Percentiles rank a stretch among this genome's conserved stretches.
These are phyloP conservation scores for Dactylellina drechsleri DNA, from an alignment of 2,329 filamentous ascomycete species.

Conservation along the genomic window DNA sequence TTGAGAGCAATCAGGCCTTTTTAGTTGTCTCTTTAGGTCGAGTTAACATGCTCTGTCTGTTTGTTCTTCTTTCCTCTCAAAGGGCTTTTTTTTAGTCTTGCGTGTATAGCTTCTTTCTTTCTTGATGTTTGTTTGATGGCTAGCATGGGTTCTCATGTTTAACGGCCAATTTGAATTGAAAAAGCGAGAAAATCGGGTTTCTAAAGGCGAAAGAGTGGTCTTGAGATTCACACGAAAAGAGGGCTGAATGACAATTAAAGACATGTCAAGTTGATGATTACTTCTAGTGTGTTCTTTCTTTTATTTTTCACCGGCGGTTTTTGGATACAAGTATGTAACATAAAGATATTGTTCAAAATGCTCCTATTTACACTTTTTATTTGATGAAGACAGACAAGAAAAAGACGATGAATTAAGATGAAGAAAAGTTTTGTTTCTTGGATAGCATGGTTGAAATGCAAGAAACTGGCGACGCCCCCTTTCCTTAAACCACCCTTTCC, in stretches of 20 bases:
- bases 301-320: background rate
- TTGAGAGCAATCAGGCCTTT: constrained; percentile 4
- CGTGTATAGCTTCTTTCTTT: constrained; percentile 6
- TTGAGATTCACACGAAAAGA: background rate
- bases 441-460: background rate
- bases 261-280: background rate
- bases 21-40: background rate
- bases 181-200: background rate
- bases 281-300: background rate
- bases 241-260: background rate
- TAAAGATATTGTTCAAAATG: constrained; percentile 8
- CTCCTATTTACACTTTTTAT: constrained; percentile 16
- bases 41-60: background rate
- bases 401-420: no score
- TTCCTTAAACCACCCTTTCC: background rate
- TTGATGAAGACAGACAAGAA: no score
- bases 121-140: background rate
- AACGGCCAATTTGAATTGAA: constrained; percentile 2
- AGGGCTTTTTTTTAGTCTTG: background rate
- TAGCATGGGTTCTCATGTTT: constrained; percentile 11
- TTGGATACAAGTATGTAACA: constrained; percentile 7
- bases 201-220: background rate
- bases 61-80: constrained; percentile 5
- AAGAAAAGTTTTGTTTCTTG: no score
- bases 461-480: background rate